Evolutionary conservation across 2,329 filamentous ascomycete genomes (phyloP).

Genomic region (Amauroascus verrucosus): DNA sequence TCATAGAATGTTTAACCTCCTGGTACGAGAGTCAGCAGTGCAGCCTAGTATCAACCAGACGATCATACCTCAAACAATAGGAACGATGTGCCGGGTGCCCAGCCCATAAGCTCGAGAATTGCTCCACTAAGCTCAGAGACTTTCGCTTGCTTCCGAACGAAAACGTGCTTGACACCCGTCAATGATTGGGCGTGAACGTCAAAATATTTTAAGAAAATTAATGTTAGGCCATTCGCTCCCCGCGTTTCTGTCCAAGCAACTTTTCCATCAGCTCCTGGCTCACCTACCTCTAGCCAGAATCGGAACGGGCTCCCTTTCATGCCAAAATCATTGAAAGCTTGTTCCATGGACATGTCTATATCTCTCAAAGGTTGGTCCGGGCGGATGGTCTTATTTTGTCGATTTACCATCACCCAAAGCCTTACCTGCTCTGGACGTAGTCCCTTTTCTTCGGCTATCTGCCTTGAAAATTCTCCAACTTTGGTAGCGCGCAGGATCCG

Average conservation of each 20-base stretch:
- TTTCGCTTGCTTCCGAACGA: slow-evolving; percentile 77
- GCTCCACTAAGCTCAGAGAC: slow-evolving; percentile 70
- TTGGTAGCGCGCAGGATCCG: slow-evolving; percentile 65
- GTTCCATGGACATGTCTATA: slow-evolving; percentile 64
- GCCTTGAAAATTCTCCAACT: slow-evolving; percentile 61
- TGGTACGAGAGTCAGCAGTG: slow-evolving; percentile 21
- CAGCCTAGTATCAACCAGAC: background rate
- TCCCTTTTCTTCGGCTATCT: slow-evolving; percentile 59
- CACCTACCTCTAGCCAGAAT: slow-evolving; percentile 74
- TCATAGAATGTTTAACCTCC: slow-evolving; percentile 98
- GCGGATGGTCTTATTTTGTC: slow-evolving; percentile 91
- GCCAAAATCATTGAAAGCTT: slow-evolving; percentile 58
- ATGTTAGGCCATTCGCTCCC: slow-evolving; percentile 47
- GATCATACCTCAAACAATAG: slow-evolving; percentile 62
- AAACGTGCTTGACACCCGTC: slow-evolving; percentile 69
- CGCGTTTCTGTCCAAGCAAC: slow-evolving; percentile 52
- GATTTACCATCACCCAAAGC: slow-evolving; percentile 95
- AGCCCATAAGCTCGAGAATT: slow-evolving; percentile 75
- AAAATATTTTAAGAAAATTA: slow-evolving; percentile 90
- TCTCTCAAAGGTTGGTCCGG: slow-evolving; percentile 82
- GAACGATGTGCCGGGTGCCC: slow-evolving; percentile 64
- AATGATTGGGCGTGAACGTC: slow-evolving; percentile 67
- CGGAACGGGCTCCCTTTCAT: slow-evolving; percentile 56
- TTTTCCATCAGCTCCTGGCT: slow-evolving; percentile 59
- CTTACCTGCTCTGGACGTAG: slow-evolving; percentile 61